Base-by-base conservation (phyloP, 176 grass and related monocot genomes). In the Typha latifolia region DNA sequence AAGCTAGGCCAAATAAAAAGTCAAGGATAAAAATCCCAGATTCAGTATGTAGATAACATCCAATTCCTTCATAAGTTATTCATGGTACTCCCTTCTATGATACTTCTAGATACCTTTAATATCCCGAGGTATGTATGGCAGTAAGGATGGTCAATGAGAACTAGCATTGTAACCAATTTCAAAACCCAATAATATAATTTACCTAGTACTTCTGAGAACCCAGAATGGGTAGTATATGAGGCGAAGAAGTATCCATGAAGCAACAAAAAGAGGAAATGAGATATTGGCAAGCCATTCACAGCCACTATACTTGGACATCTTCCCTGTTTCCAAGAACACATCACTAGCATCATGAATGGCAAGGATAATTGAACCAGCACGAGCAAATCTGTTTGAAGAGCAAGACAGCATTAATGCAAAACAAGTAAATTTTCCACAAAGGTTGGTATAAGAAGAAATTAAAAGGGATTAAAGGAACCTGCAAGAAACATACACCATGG, bases 161-260 rank as follows among this genome's bases (percentile, higher is more conserved):
- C 56, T 26, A 78, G 26, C 59, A 15, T 47, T 26, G 12, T 24
- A 12, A 66, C 74, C 55, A 3, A 49, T 62, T 73, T 14, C 52
- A 79, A 2, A 61, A 73, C 5, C 64, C 24, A 49, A 37, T 67
- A 49, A 12, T 71, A 47, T 62, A 49, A 51, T 69, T 76, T 91
- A 96, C 91, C 91, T 91, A 71, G 87, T 96, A 79, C 91, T 96
- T 78, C 91, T 77, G 51, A 96, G 79, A 49, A 96, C 83, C 91
- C 91, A 96, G 61, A 96, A 96, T 12, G 87, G 87, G 66, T 73
- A 96, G 71, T 85, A 85, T 14, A 88, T 66, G 13, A 96, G 91
- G 12, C 91, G 91, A 23, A 96, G 82, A 68, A 96, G 49, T 67
- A 91, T 84, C 87, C 91, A 96, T 14, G 87, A 96, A 49, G 66